Conservation (phyloP, 225 moss, liverwort and hornwort genomes). For the Lunularia cruciata region DNA sequence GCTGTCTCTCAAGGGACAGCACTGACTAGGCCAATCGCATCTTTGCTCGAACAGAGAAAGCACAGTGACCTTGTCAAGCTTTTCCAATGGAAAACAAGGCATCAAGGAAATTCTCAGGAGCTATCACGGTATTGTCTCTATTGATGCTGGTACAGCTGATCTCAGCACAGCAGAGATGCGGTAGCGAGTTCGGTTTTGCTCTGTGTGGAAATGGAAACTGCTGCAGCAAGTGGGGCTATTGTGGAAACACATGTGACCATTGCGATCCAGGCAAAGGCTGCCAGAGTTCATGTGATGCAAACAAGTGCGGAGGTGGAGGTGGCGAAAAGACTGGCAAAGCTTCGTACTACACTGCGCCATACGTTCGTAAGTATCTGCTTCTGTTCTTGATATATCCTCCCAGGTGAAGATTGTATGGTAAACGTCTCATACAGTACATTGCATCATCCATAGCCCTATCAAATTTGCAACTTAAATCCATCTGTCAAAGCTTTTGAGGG, state of each 20-base stretch:
- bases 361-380: slow-evolving; percentile 24
- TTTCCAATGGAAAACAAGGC: neutral
- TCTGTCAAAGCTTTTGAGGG: too few species aligned
- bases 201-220: slow-evolving; percentile 20
- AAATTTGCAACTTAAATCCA: too few species aligned
- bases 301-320: neutral
- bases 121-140: neutral
- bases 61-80: too few species aligned
- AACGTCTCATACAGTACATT: too few species aligned
- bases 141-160: neutral
- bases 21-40: too few species aligned
- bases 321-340: slow-evolving; percentile 18
- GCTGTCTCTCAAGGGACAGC: too few species aligned
- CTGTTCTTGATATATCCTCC: too few species aligned
- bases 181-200: neutral
- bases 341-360: slow-evolving; percentile 28
- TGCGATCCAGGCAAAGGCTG: slow-evolving; percentile 21
- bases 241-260: slow-evolving; percentile 21
- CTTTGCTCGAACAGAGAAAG: too few species aligned
- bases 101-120: neutral
- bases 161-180: slow-evolving; percentile 14
- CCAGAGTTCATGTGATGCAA: slow-evolving; percentile 26
- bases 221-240: slow-evolving; percentile 36
- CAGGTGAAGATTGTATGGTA: too few species aligned
- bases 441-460: too few species aligned